phyloP scores from a whole-genome alignment of 495 filamentous ascomycete species.

The Aspergillus nanangensis region DNA sequence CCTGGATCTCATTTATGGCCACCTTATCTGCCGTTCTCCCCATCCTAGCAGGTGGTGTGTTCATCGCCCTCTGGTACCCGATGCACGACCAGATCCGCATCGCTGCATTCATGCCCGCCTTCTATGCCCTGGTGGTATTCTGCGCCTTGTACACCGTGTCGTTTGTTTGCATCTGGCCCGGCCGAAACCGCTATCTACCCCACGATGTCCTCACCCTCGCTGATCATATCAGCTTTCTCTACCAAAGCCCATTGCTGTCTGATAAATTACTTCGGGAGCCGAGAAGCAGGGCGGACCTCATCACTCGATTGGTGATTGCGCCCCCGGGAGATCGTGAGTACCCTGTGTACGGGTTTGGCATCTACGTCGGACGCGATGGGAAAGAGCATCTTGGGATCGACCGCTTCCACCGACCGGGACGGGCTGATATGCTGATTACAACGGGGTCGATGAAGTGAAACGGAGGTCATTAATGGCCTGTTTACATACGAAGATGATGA shows the following conservation, averaged over 20 bases:
- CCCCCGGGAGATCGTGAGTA: slow-evolving; percentile 43
- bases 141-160: slow-evolving; percentile 64
- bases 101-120: slow-evolving; percentile 63
- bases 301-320: slow-evolving; percentile 52
- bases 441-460: slow-evolving; percentile 28
- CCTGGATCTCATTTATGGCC: slow-evolving; percentile 62
- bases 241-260: slow-evolving; percentile 60
- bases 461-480: not conserved
- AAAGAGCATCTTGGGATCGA: slow-evolving; percentile 65
- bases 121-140: slow-evolving; percentile 60
- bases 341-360: slow-evolving; percentile 57
- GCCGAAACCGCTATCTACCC: slow-evolving; percentile 56
- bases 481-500: not conserved
- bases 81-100: slow-evolving; percentile 54
- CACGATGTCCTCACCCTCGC: slow-evolving; percentile 67
- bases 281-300: slow-evolving; percentile 56
- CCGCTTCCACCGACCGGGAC: slow-evolving; percentile 45
- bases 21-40: slow-evolving; percentile 63
- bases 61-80: slow-evolving; percentile 69
- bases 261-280: slow-evolving; percentile 63
- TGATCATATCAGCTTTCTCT: slow-evolving; percentile 73
- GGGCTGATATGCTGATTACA: slow-evolving; percentile 42
- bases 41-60: slow-evolving; percentile 71
- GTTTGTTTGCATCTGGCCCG: slow-evolving; percentile 53
- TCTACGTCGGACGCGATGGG: slow-evolving; percentile 57